Conservation (phyloP, 75 land plant genomes). For the Adiantum capillusveneris region DNA sequence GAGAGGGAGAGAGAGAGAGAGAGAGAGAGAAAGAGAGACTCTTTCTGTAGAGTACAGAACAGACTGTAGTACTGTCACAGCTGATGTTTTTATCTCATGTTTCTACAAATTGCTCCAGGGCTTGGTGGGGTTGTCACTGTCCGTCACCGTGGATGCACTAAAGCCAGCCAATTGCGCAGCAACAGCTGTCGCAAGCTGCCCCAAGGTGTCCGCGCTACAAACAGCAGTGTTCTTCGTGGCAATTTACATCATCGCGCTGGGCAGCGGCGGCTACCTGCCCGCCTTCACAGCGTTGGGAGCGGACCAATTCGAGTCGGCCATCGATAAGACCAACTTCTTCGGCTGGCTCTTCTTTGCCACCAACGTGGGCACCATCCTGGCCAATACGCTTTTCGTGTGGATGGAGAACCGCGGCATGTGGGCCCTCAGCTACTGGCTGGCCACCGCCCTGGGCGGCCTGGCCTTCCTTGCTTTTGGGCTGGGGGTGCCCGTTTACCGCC, state of each 20-base stretch:
- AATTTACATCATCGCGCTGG: conserved; percentile 57
- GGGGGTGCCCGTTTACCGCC: conserved; percentile 45
- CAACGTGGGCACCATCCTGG: conserved; percentile 50
- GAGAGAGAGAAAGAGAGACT: no score
- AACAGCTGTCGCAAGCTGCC: no score
- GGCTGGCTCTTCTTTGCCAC: conserved; percentile 63
- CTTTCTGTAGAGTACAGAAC: no score
- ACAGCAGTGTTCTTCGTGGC: no score
- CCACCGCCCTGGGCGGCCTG: conserved; percentile 20
- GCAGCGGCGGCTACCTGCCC: conserved; percentile 56
- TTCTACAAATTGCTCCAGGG: no score
- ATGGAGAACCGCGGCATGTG: conserved; percentile 44
- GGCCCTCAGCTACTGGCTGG: conserved; percentile 46
- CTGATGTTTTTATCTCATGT: no score
- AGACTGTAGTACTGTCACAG: no score
- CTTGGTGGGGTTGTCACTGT: no score
- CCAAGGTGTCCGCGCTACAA: no score
- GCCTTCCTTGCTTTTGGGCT: conserved; percentile 31
- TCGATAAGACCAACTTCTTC: conserved; percentile 46
- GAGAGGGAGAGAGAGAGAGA: no score
- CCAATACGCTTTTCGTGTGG: conserved; percentile 49
- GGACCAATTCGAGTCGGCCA: conserved; percentile 67
- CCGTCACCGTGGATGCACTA: no score
- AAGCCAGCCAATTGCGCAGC: no score
- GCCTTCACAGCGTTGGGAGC: conserved; percentile 53